phyloP scores from a whole-genome alignment of 768 basidiomycete genomes.

The Leccinellum rugosiceps region DNA sequence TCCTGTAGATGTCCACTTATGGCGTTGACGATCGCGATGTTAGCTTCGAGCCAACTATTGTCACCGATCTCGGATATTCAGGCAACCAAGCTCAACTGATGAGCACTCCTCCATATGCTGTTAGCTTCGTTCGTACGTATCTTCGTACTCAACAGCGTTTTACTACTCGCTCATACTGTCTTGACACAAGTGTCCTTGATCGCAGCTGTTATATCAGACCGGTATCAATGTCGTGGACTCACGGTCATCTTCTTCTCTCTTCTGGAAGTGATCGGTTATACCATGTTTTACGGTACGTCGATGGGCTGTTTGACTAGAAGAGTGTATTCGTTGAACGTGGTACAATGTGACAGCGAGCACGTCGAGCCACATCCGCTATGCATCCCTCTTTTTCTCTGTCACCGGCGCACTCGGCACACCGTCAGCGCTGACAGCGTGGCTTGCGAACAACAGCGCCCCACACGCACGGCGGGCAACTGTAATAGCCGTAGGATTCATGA shows the following conservation, averaged over 20 bases:
- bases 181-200: slow-evolving; percentile 32
- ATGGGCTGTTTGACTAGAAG: not conserved
- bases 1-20: slow-evolving; percentile 24
- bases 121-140: slow-evolving; percentile 17
- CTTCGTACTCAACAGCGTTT: not conserved
- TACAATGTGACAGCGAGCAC: not conserved
- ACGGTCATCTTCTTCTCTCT: slow-evolving; percentile 43
- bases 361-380: not conserved
- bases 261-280: slow-evolving; percentile 49
- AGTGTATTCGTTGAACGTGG: not conserved
- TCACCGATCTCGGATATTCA: slow-evolving; percentile 56
- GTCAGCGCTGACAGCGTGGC: not conserved
- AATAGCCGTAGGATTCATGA: not conserved
- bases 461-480: not conserved
- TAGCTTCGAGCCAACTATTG: slow-evolving; percentile 73
- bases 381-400: not conserved
- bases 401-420: not conserved
- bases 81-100: slow-evolving; percentile 40
- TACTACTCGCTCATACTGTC: not conserved
- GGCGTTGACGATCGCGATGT: slow-evolving; percentile 31
- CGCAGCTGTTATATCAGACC: slow-evolving; percentile 51
- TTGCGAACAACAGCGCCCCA: not conserved
- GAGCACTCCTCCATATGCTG: slow-evolving; percentile 34
- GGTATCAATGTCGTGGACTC: slow-evolving; percentile 48
- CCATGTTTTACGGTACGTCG: slow-evolving; percentile 49